Base-by-base conservation (phyloP, 2,329 filamentous ascomycete species). In the Dothideomycetes sp. region DNA sequence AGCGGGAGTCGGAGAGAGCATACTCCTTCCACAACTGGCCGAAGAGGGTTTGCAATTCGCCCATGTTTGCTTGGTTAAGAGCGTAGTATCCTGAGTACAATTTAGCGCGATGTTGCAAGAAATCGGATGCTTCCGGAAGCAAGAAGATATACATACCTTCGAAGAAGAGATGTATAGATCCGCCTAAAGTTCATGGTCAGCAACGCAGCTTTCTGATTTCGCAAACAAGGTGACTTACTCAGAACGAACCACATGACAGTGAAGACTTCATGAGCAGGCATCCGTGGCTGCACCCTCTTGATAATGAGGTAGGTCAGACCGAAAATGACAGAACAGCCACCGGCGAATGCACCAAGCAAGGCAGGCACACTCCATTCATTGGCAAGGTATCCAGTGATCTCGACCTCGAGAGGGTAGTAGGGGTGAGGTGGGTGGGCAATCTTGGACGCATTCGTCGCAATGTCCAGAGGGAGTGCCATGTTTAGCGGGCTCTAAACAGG, bases 1-100 rank as follows among this genome's bases (percentile, higher is more conserved):
- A 94, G 32, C 87, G 73, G 40, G 86, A 93, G 63, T 94, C 87
- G 2, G 84, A 88, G 24, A 88, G 70, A 3, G 84, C 73, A 57
- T 94, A 94, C 61, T 94, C 87, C 57, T 94, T 94, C 87, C 87
- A 94, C 33, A 94, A 68, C 64, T 94, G 85, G 3, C 81, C 84
- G 41, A 88, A 81, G 5, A 91, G 63, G 40, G 79, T 77, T 56
- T 86, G 80, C 44, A 75, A 75, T 9, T 72, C 66, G 0, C 78
- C 75, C 56, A 94, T 70, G 17, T 63, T 65, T 16, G 66, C 61
- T 57, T 84, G 81, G 56, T 88, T 77, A 47, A 74, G 59, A 46
- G 87, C 70, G 56, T 86, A 93, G 60, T 93, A 94, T 29, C 80
- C 76, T 79, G 32, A 22, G 4, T n/a, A 4, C 19, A 22, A 12